A percentile compares a stretch with the other conserved stretches of the same genome.
Conservation (phyloP, 208 protist genomes). For the Chromosphaera perkinsii region DNA sequence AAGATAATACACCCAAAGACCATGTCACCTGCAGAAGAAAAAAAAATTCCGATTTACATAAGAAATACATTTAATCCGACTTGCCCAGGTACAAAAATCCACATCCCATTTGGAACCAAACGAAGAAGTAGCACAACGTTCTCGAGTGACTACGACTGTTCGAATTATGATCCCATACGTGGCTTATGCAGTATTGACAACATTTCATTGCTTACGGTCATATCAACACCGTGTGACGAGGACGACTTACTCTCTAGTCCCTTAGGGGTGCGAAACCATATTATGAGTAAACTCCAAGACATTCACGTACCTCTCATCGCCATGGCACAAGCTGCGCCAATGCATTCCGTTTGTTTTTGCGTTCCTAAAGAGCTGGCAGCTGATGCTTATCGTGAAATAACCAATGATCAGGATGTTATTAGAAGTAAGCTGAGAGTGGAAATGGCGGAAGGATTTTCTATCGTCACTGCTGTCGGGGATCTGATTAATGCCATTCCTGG, state of each 20-base stretch:
- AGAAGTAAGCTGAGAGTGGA: neutral
- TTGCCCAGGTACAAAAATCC: constrained; percentile 37
- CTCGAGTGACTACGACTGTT: too few relatives aligned
- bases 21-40: constrained; percentile 50
- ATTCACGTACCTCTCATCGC: constrained; percentile 14
- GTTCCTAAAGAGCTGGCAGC: constrained; percentile 1
- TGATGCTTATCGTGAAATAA: neutral
- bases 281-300: constrained; percentile 13
- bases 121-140: too few relatives aligned
- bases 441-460: constrained; percentile 21
- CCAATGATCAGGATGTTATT: neutral
- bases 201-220: too few relatives aligned
- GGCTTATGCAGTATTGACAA: too few relatives aligned
- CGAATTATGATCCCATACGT: too few relatives aligned
- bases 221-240: too few relatives aligned
- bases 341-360: constrained; percentile 20
- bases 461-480: constrained; percentile 49
- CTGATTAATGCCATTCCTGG: constrained; percentile 32
- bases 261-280: neutral
- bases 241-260: too few relatives aligned
- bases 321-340: constrained; percentile 19
- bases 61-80: constrained; percentile 53
- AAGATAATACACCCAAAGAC: constrained; percentile 53
- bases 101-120: too few relatives aligned
- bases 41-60: constrained; percentile 52